Evolutionary conservation across 2,329 filamentous ascomycete species (phyloP).

Genomic region (Penicillium sclerotigenum): DNA sequence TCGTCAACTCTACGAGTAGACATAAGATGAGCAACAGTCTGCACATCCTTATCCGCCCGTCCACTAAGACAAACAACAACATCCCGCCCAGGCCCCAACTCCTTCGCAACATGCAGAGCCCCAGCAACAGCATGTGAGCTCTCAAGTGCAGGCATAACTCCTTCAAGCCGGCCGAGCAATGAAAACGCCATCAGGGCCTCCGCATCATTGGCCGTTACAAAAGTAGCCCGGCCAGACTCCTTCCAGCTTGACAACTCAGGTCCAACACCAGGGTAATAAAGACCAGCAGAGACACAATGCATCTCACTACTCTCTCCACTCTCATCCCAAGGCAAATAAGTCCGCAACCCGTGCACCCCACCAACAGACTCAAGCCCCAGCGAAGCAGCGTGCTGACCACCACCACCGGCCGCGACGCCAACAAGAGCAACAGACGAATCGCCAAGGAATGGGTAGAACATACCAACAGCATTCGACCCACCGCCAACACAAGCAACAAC

Average conservation of each 20-base stretch:
- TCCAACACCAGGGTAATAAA: constrained; percentile 94
- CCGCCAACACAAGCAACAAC: constrained; percentile 96
- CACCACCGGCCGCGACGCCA: constrained; percentile 89
- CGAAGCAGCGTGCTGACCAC: constrained; percentile 83
- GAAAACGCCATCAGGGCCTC: constrained; percentile 83
- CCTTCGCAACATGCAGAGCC: constrained; percentile 82
- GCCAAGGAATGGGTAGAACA: constrained; percentile 91
- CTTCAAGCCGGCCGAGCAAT: constrained; percentile 79
- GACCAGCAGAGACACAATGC: constrained; percentile 87
- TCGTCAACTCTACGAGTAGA: constrained; percentile 63
- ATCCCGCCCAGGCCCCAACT: constrained; percentile 78
- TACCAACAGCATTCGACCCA: constrained; percentile 87
- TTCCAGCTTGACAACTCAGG: constrained; percentile 90
- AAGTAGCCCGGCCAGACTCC: constrained; percentile 76
- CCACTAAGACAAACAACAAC: constrained; percentile 89
- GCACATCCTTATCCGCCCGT: constrained; percentile 93
- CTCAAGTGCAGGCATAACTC: constrained; percentile 93
- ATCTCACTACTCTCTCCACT: constrained; percentile 89
- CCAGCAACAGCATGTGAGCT: constrained; percentile 86
- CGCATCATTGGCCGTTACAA: constrained; percentile 81
- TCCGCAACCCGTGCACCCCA: constrained; percentile 91
- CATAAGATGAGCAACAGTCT: constrained; percentile 89
- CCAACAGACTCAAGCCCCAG: constrained; percentile 79
- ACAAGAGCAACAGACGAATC: constrained; percentile 78
- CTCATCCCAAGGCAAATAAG: constrained; percentile 85